Evolutionary conservation across 352 stramenopile species (phyloP).

Genomic region (Phytopythium vexans): DNA sequence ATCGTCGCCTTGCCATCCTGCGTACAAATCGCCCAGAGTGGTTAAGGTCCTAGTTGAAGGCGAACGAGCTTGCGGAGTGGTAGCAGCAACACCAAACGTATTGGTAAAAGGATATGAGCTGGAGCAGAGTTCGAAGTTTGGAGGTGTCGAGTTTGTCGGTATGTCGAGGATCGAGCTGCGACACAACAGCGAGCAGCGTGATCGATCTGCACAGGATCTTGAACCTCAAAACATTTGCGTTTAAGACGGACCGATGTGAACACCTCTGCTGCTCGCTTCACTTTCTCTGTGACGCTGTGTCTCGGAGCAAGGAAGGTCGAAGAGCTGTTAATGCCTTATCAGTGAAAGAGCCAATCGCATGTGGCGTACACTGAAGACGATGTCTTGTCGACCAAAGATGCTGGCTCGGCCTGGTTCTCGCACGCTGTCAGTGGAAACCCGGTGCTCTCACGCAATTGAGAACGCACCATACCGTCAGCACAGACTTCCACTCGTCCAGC

Average conservation of each 20-base stretch:
- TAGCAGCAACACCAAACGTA: not conserved
- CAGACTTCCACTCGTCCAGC: constrained; percentile 50
- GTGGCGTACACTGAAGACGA: not conserved
- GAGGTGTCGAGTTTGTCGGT: constrained; percentile 36
- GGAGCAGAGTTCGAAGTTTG: constrained; percentile 45
- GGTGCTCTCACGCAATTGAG: too few species aligned
- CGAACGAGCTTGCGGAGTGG: not conserved
- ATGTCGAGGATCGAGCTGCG: constrained; percentile 38
- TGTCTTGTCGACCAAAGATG: not conserved
- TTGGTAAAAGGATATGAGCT: constrained; percentile 49
- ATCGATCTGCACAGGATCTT: too few species aligned
- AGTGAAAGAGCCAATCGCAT: too few species aligned
- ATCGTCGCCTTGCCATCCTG: constrained; percentile 46
- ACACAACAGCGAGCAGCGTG: not conserved
- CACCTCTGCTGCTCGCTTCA: constrained; percentile 47
- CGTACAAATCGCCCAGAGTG: constrained; percentile 11
- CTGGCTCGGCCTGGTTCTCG: not conserved
- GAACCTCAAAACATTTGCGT: too few species aligned
- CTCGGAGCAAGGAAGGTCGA: too few species aligned
- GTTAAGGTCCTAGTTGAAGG: constrained; percentile 21
- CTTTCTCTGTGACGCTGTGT: constrained; percentile 41
- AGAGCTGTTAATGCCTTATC: too few species aligned
- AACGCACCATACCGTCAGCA: constrained; percentile 33
- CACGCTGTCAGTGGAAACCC: too few species aligned
- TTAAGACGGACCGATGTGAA: constrained; percentile 32